Evolutionary conservation across 73 alveolate genomes (phyloP).

Genomic region (Stentor coeruleus): DNA sequence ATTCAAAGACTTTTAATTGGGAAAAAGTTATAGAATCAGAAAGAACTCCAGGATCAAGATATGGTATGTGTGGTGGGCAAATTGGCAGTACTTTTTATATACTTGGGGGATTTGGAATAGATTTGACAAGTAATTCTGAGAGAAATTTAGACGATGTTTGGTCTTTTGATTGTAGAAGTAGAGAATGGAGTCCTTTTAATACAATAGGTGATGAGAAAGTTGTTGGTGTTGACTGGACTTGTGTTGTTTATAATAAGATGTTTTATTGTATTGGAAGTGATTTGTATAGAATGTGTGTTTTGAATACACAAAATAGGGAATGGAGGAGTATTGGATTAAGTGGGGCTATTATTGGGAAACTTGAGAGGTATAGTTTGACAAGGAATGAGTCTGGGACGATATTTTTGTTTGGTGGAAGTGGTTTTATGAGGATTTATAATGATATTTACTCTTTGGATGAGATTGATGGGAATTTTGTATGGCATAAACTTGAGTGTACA

Average conservation of each 20-base stretch:
- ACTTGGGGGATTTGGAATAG: background rate
- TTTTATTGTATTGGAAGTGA: background rate
- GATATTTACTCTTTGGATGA: background rate
- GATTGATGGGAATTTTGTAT: conserved; percentile 2
- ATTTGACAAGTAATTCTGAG: background rate
- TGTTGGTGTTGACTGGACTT: background rate
- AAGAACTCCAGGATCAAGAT: background rate
- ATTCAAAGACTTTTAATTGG: conserved; percentile 6
- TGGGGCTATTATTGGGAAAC: background rate
- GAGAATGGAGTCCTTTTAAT: background rate
- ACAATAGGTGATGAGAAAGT: background rate
- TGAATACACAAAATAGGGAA: background rate
- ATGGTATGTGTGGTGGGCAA: conserved; percentile 20
- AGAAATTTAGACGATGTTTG: background rate
- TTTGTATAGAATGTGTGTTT: background rate
- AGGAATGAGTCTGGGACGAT: background rate
- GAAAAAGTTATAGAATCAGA: conserved; percentile 1
- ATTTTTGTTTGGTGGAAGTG: conserved; percentile 3
- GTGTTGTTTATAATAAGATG: background rate
- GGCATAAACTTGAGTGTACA: conserved; percentile 14
- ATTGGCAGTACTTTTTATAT: background rate
- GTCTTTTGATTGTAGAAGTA: background rate
- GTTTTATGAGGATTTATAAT: background rate
- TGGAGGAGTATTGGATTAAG: background rate
- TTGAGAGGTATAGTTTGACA: background rate